Conservation (phyloP, 352 stramenopile genomes). For the Peronospora farinosa region DNA sequence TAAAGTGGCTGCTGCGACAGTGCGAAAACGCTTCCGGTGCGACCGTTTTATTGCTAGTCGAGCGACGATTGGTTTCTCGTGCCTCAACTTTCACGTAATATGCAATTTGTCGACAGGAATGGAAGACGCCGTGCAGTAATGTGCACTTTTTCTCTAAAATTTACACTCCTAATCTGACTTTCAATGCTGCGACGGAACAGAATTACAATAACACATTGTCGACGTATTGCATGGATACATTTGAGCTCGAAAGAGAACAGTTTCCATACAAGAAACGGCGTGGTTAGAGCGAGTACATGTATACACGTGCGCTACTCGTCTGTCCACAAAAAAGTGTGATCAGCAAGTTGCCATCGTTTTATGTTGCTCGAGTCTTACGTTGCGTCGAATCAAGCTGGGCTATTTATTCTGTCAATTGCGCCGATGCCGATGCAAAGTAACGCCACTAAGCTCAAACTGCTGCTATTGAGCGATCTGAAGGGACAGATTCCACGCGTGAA, state of each 20-base stretch:
- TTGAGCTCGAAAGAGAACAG: too few relatives aligned
- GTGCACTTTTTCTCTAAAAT: background rate
- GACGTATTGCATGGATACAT: too few relatives aligned
- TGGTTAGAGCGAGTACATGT: too few relatives aligned
- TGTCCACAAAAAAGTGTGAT: too few relatives aligned
- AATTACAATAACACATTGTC: background rate
- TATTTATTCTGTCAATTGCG: too few relatives aligned
- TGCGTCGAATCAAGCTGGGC: background rate
- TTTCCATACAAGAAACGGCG: too few relatives aligned
- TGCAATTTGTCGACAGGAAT: background rate
- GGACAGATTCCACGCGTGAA: conserved; percentile 65
- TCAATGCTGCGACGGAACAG: background rate
- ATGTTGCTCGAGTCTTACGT: conserved; percentile 15
- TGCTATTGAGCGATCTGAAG: conserved; percentile 66
- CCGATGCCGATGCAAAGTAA: conserved; percentile 12
- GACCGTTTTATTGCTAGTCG: background rate
- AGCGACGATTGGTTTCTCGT: too few relatives aligned
- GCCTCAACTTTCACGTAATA: too few relatives aligned
- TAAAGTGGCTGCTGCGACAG: too few relatives aligned
- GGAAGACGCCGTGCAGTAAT: background rate
- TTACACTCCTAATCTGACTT: background rate
- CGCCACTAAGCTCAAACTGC: conserved; percentile 52
- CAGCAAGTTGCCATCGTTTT: background rate
- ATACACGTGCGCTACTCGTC: too few relatives aligned
- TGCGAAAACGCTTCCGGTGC: too few relatives aligned